A percentile compares a stretch with the other conserved stretches of the same genome.
Conservation (phyloP, 108 stramenopile genomes). For the Mayamaea pseudoterrestris region DNA sequence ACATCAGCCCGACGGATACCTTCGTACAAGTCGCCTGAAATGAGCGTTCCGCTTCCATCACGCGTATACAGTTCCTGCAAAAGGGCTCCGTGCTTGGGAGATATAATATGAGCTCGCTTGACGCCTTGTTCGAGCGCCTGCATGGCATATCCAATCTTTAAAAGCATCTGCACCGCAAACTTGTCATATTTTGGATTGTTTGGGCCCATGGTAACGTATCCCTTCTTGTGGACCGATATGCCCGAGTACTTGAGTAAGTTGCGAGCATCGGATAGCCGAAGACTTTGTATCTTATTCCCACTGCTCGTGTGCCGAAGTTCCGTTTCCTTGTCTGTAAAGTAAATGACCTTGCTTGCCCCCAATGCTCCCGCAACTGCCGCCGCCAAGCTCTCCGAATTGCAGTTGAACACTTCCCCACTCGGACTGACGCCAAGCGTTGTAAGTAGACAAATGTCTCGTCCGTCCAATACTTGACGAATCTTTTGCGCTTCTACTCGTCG, state of each 20-base stretch:
- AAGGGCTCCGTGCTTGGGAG: slow-evolving; percentile 69
- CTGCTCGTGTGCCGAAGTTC: slow-evolving; percentile 42
- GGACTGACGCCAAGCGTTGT: slow-evolving; percentile 85
- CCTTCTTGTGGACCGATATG: slow-evolving; percentile 47
- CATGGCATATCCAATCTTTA: slow-evolving; percentile 71
- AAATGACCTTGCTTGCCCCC: slow-evolving; percentile 81
- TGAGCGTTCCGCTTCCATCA: slow-evolving; percentile 87
- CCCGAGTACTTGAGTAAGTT: slow-evolving; percentile 48
- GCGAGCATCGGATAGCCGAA: slow-evolving; percentile 66
- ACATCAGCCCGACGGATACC: slow-evolving; percentile 82
- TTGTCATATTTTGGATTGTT: slow-evolving; percentile 18
- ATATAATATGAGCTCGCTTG: slow-evolving; percentile 78
- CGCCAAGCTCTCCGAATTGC: slow-evolving; percentile 77
- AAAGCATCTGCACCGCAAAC: slow-evolving; percentile 34
- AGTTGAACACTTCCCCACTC: slow-evolving; percentile 90
- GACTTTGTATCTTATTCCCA: slow-evolving; percentile 59
- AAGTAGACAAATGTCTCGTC: slow-evolving; percentile 83
- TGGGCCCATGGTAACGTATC: slow-evolving; percentile 25
- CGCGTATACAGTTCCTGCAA: slow-evolving; percentile 93
- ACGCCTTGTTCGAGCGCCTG: slow-evolving; percentile 77
- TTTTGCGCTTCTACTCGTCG: slow-evolving; percentile 81
- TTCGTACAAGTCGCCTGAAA: slow-evolving; percentile 90
- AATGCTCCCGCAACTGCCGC: slow-evolving; percentile 66
- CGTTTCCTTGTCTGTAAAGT: slow-evolving; percentile 49
- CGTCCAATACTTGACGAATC: slow-evolving; percentile 63